Percentiles rank a stretch among this genome's conserved stretches.
These are phyloP conservation scores for Asterochloris erici DNA, from an alignment of 139 green algal genomes.

Conservation along the genomic window DNA sequence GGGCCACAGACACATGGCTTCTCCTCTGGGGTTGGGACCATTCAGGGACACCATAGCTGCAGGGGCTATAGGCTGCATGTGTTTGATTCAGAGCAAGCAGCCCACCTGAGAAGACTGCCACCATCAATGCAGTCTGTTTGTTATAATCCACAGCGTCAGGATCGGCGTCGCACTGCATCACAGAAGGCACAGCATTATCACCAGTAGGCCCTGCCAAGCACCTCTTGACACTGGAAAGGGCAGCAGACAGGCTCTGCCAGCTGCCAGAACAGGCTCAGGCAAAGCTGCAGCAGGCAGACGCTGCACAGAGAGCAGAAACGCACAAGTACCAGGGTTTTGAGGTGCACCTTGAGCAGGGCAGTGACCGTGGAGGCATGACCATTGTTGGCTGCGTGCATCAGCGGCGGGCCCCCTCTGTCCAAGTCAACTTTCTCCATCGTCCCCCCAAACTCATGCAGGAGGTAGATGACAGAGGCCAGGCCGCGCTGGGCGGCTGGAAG, in stretches of 20 bases:
- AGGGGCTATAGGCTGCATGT: too few species aligned
- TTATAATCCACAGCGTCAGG: slow-evolving; percentile 35
- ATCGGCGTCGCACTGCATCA: slow-evolving; percentile 29
- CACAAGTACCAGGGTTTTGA: neutral
- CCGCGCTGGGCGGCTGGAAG: slow-evolving; percentile 41
- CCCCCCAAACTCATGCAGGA: slow-evolving; percentile 35
- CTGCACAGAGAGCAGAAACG: neutral
- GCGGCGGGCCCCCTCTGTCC: slow-evolving; percentile 24
- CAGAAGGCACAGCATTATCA: neutral
- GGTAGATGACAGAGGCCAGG: slow-evolving; percentile 26
- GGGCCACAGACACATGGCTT: neutral
- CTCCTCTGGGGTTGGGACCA: too few species aligned
- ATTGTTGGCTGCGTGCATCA: slow-evolving; percentile 52
- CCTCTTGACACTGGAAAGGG: too few species aligned
- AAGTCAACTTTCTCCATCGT: slow-evolving; percentile 26
- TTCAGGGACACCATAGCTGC: too few species aligned
- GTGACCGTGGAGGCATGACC: slow-evolving; percentile 37
- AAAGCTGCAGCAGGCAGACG: neutral
- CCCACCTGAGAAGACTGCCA: slow-evolving; percentile 37
- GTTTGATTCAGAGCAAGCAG: too few species aligned
- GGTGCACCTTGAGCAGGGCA: slow-evolving; percentile 27
- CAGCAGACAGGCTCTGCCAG: neutral
- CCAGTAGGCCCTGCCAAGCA: too few species aligned
- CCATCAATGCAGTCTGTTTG: slow-evolving; percentile 46
- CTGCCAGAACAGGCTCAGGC: neutral